Conservation (phyloP, 805 yeast genomes). For the Pichia eremophila region DNA sequence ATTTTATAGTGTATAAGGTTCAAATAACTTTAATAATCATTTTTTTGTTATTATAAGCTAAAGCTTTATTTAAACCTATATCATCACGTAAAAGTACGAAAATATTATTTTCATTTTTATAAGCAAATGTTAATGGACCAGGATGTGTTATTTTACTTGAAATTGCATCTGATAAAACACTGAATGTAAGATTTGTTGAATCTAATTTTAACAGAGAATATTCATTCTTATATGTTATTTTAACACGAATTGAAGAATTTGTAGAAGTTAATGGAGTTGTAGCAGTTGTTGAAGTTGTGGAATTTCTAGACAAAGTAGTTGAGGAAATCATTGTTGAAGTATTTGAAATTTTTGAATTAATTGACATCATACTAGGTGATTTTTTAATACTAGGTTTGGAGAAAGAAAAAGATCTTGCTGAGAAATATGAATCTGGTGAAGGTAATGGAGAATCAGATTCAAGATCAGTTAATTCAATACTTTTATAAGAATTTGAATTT, state of each 20-base stretch:
- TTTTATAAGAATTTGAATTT: neutral
- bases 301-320: neutral
- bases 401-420: neutral
- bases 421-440: neutral
- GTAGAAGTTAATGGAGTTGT: no score
- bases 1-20: no score
- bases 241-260: conserved; percentile 3
- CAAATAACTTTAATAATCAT: conserved; percentile 9
- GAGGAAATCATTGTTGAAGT: no score
- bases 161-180: conserved; percentile 3
- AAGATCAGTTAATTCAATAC: neutral
- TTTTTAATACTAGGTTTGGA: neutral
- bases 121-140: conserved; percentile 11
- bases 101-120: conserved; percentile 11
- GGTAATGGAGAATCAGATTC: neutral
- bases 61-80: conserved; percentile 10
- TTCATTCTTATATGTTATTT: conserved; percentile 13
- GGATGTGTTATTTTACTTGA: conserved; percentile 9
- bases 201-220: conserved; percentile 8
- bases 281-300: neutral
- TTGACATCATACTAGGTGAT: neutral
- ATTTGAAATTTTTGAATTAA: neutral
- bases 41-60: conserved; percentile 9
- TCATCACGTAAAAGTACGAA: conserved; percentile 14
- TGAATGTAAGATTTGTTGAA: neutral